These are phyloP conservation scores for Hanseniaspora singularis DNA, from an alignment of 805 yeast species.

Conservation along the genomic window DNA sequence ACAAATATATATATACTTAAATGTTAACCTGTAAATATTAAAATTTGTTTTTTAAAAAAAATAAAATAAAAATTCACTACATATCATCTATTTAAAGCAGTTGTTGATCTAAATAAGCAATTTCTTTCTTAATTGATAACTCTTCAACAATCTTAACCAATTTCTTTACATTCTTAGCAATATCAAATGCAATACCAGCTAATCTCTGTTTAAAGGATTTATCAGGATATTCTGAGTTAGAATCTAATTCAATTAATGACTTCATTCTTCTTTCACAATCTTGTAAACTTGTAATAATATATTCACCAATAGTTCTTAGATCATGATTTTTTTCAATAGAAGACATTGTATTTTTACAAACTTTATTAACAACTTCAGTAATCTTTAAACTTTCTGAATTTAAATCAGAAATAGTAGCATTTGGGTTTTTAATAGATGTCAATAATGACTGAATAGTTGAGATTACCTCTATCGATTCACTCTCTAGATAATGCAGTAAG, in stretches of 20 bases:
- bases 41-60: no score
- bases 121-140: slow-evolving; percentile 77
- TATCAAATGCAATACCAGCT: slow-evolving; percentile 92
- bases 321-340: slow-evolving; percentile 77
- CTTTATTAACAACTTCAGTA: slow-evolving; percentile 62
- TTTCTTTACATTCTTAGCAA: slow-evolving; percentile 92
- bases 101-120: slow-evolving; percentile 65
- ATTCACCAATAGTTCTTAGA: slow-evolving; percentile 78
- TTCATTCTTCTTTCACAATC: slow-evolving; percentile 82
- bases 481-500: slow-evolving; percentile 73
- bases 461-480: slow-evolving; percentile 85
- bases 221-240: slow-evolving; percentile 62
- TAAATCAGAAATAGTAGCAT: slow-evolving; percentile 62
- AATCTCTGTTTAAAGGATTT: slow-evolving; percentile 82
- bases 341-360: slow-evolving; percentile 79
- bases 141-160: slow-evolving; percentile 92
- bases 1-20: background rate
- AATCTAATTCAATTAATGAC: slow-evolving; percentile 34
- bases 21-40: background rate
- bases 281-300: slow-evolving; percentile 76
- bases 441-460: slow-evolving; percentile 76
- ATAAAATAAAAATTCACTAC: background rate
- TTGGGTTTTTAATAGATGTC: slow-evolving; percentile 62
- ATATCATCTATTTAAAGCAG: slow-evolving; percentile 21
- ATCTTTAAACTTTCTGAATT: slow-evolving; percentile 66